Base-by-base conservation (phyloP, 306 rosid genomes). In the Purshia tridentata region DNA sequence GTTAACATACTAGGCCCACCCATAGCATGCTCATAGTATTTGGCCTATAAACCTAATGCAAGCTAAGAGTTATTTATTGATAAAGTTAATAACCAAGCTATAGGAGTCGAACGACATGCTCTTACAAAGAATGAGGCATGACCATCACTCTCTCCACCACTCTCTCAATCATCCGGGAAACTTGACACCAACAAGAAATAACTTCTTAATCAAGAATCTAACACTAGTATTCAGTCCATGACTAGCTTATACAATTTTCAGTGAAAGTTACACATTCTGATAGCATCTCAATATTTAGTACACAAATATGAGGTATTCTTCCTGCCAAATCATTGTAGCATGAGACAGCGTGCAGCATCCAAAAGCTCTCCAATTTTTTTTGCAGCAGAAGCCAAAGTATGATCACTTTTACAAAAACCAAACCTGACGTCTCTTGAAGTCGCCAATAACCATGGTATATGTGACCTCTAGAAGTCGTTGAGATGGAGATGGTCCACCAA, bases 401-500 rank as follows among this genome's bases (percentile, higher is more conserved):
- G 80, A 55, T 79, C 70, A 70, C 92, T 90, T 86, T 93, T 93
- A 65, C 98, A 90, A 79, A 87, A 93, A 62, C 97, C 97, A 86
- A 93, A 90, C 71, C 97, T 83, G 65, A 93, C 81, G 73, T 86
- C 87, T 74, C 96, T 77, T 95, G 98, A 70, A 95, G 97, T 78
- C 91, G 88, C 79, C 97, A 86, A 81, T 92, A 95, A 65, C 98
- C 97, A 66, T 80, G 96, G 79, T 77, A 82, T 71, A 95, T 83
- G 68, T 84, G 88, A 77, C 86, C 97, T 76, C 95, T 89, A 45
- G 99, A 86, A 5, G 88, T 78, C 22, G 97, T 63, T 29, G 98
- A 95, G 82, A 92, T 88, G 47, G 98, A 88, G 65, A 95, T 63
- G 19, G 97, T 87, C 99, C 99, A 95, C 89, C 91, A 91, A 83